phyloP scores from a whole-genome alignment of 2,329 filamentous ascomycete species.

The Penicillium sp. region DNA sequence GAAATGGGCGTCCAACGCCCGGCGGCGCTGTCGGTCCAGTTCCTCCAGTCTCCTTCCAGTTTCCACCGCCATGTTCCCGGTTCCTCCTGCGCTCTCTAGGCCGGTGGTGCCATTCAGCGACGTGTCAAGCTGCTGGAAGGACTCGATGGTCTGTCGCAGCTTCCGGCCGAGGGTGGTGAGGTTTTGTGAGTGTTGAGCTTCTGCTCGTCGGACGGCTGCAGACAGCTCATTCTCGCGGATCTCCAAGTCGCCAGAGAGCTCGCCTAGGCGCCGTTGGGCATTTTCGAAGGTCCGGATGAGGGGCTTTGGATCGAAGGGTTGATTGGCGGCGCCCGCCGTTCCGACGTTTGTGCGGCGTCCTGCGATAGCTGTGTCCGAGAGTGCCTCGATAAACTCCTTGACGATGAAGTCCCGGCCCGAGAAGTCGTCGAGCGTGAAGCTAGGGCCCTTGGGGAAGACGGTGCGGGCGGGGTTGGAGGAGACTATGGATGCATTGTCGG shows the following conservation, averaged over 20 bases:
- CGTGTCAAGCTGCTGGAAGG: slow-evolving; percentile 85
- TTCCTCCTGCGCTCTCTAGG: slow-evolving; percentile 44
- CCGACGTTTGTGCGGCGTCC: slow-evolving; percentile 71
- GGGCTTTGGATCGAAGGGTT: slow-evolving; percentile 89
- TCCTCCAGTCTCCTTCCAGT: slow-evolving; percentile 94
- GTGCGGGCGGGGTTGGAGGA: slow-evolving; percentile 54
- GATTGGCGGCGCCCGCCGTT: slow-evolving; percentile 32
- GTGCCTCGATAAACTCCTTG: slow-evolving; percentile 91
- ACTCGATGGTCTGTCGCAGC: slow-evolving; percentile 85
- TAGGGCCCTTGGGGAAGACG: slow-evolving; percentile 73
- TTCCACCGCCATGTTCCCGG: slow-evolving; percentile 87
- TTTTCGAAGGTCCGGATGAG: slow-evolving; percentile 91
- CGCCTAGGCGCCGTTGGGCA: slow-evolving; percentile 53
- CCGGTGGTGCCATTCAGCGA: slow-evolving; percentile 68
- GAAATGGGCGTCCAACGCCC: slow-evolving; percentile 90
- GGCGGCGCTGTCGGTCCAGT: slow-evolving; percentile 82
- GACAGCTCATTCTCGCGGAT: slow-evolving; percentile 86
- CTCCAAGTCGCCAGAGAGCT: slow-evolving; percentile 72
- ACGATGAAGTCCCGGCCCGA: slow-evolving; percentile 93
- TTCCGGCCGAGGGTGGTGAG: slow-evolving; percentile 83
- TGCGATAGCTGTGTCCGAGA: slow-evolving; percentile 76
- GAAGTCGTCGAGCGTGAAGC: slow-evolving; percentile 84
- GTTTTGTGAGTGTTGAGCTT: slow-evolving; percentile 87
- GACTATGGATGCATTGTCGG: slow-evolving; percentile 40
- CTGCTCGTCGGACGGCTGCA: slow-evolving; percentile 84